phyloP scores from a whole-genome alignment of 2,329 filamentous ascomycete species.

The Calonectria fujianensis region DNA sequence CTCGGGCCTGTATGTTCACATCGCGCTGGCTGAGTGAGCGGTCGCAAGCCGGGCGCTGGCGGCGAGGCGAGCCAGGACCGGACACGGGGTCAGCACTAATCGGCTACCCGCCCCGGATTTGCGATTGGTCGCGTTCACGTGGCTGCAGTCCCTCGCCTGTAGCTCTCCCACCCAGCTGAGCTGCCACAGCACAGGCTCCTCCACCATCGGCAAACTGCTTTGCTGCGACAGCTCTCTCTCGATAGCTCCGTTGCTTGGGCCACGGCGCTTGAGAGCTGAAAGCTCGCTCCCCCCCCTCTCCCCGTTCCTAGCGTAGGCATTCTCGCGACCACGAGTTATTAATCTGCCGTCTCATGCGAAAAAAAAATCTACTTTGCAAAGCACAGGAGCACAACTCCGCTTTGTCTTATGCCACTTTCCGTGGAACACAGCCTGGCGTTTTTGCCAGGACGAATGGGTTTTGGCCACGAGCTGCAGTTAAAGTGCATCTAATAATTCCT shows the following conservation, averaged over 20 bases:
- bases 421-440: background rate
- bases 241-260: slow-evolving; percentile 15
- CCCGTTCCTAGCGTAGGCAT: background rate
- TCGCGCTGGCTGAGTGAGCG: slow-evolving; percentile 17
- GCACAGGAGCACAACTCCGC: background rate
- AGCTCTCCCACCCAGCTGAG: slow-evolving; percentile 22
- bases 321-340: slow-evolving; percentile 5
- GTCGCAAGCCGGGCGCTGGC: slow-evolving; percentile 22
- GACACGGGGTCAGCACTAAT: slow-evolving; percentile 48
- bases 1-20: slow-evolving; percentile 18
- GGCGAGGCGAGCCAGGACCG: slow-evolving; percentile 22
- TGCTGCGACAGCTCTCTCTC: background rate
- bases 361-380: background rate
- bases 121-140: slow-evolving; percentile 36
- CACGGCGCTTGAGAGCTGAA: slow-evolving; percentile 15
- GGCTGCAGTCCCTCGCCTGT: slow-evolving; percentile 30
- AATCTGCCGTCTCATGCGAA: slow-evolving; percentile 20
- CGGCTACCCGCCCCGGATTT: slow-evolving; percentile 54
- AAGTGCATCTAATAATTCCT: slow-evolving; percentile 20
- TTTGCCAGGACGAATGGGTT: background rate
- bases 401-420: slow-evolving; percentile 27
- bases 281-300: background rate
- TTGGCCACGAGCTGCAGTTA: slow-evolving; percentile 23
- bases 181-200: slow-evolving; percentile 41
- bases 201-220: background rate